Evolutionary conservation across 805 yeast genomes (phyloP), one percentile per base, ranked within the genome.

Genomic region (Saccharomyces kudriavzevii): DNA sequence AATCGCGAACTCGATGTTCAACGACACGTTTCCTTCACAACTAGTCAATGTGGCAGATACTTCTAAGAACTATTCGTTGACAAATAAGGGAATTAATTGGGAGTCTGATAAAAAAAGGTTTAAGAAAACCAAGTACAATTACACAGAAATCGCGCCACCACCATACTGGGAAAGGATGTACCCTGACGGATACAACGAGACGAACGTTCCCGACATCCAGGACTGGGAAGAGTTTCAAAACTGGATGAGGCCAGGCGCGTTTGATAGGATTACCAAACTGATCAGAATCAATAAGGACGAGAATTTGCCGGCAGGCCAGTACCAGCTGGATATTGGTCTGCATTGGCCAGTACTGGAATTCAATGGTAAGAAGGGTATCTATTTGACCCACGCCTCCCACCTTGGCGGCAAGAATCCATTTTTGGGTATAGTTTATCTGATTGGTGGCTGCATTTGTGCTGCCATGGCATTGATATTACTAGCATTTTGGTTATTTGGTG

Each of bases 211-310:
- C 2, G 85, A 87, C 65, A 67, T 92, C 49, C 77, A 87, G 1
- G 66, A 72, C 40, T 84, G 94, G 89, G 92, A 89, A 66, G 84
- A 84, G 59, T 80, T 92, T 61, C 96, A 90, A 74, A 92, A 90
- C 69, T 92, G 99, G 99, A 92, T 92, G 97, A 82, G 96, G 63
- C 83, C 92, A 1, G 83, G 91, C 5, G 94, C 89, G 0, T 74
- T 87, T 56, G 79, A 91, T 17, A 72, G 75, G 22, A 85, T 85
- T 66, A 79, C 83, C 58, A 87, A 86, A 67, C 69, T 87, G 67
- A 81, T 81, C 10, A 74, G 80, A 52, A 77, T 87, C 65, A 86
- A 85, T 63, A 83, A 80, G 56, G 65, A 81, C 49, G 84, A 81
- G 43, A 69, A 70, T 1, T 68, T 87, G 56, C 64, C 69, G 11